Conservation (phyloP, 1,139 yeast genomes). For the Candida albicans region DNA sequence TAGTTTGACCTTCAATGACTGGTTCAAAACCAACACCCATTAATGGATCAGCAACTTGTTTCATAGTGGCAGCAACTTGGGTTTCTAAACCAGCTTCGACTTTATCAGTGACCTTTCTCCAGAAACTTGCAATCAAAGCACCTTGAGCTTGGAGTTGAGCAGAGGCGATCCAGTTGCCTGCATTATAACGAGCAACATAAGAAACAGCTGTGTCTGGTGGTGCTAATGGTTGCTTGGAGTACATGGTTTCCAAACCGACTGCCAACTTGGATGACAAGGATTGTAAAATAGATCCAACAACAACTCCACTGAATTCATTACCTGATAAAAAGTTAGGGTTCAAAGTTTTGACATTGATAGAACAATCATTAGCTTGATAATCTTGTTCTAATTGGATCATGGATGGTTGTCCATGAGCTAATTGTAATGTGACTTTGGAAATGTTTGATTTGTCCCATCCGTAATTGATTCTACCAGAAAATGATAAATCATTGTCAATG, state of each 20-base stretch:
- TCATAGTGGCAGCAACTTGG: conserved; percentile 74
- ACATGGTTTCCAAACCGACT: conserved; percentile 90
- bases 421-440: conserved; percentile 85
- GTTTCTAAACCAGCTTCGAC: conserved; percentile 98
- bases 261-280: conserved; percentile 81
- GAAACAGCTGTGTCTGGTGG: conserved; percentile 95
- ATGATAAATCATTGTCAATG: conserved; percentile 79
- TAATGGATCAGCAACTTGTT: conserved; percentile 78
- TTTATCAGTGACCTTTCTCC: conserved; percentile 88
- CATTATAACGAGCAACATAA: conserved; percentile 86
- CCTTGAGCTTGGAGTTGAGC: conserved; percentile 96
- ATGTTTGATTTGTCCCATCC: conserved; percentile 83
- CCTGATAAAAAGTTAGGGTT: conserved; percentile 81
- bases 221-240: conserved; percentile 73
- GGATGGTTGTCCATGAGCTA: conserved; percentile 86
- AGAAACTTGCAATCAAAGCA: conserved; percentile 82
- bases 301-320: conserved; percentile 68
- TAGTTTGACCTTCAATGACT: conserved; percentile 85
- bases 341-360: conserved; percentile 84
- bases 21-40: conserved; percentile 81
- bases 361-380: conserved; percentile 83
- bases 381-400: conserved; percentile 98
- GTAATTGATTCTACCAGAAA: conserved; percentile 88
- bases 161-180: conserved; percentile 88
- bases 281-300: conserved; percentile 89